These are phyloP conservation scores for Priceomyces melissophilus DNA, from an alignment of 805 yeast genomes.

Conservation along the genomic window DNA sequence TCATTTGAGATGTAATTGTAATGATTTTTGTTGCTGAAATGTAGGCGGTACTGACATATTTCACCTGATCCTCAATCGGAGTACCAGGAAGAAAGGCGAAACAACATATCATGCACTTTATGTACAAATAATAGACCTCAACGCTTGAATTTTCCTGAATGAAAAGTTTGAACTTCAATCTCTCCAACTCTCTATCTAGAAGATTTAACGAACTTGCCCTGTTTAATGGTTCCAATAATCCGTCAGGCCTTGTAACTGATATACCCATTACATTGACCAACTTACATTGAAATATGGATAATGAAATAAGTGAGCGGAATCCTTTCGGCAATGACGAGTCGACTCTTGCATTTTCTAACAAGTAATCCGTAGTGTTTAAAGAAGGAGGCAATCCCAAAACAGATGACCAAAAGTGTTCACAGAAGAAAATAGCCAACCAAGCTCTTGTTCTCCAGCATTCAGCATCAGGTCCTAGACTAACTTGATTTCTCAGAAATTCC, in stretches of 20 bases:
- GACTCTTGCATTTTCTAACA: conserved; percentile 73
- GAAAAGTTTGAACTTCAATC: conserved; percentile 61
- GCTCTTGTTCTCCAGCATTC: conserved; percentile 93
- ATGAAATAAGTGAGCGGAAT: conserved; percentile 66
- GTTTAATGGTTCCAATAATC: conserved; percentile 77
- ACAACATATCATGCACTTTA: conserved; percentile 76
- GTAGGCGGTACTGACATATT: conserved; percentile 79
- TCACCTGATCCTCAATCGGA: conserved; percentile 80
- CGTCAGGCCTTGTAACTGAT: conserved; percentile 82
- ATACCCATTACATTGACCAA: conserved; percentile 84
- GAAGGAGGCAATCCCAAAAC: conserved; percentile 85
- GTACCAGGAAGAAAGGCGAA: conserved; percentile 91
- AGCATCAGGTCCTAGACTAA: conserved; percentile 76
- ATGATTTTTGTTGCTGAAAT: conserved; percentile 76
- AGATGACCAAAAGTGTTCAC: conserved; percentile 90
- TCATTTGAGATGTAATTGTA: conserved; percentile 68
- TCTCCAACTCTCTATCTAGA: conserved; percentile 72
- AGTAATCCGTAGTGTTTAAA: conserved; percentile 71
- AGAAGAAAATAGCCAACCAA: conserved; percentile 84
- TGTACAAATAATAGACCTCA: conserved; percentile 75
- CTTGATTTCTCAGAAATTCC: conserved; percentile 89
- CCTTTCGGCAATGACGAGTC: conserved; percentile 64
- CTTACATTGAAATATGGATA: conserved; percentile 81
- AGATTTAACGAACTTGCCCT: conserved; percentile 79
- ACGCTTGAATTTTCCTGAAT: conserved; percentile 64